Percentiles rank a stretch among this genome's conserved stretches.
Evolutionary conservation across 805 yeast genomes (phyloP).

Genomic region (Clavispora carvajalis): DNA sequence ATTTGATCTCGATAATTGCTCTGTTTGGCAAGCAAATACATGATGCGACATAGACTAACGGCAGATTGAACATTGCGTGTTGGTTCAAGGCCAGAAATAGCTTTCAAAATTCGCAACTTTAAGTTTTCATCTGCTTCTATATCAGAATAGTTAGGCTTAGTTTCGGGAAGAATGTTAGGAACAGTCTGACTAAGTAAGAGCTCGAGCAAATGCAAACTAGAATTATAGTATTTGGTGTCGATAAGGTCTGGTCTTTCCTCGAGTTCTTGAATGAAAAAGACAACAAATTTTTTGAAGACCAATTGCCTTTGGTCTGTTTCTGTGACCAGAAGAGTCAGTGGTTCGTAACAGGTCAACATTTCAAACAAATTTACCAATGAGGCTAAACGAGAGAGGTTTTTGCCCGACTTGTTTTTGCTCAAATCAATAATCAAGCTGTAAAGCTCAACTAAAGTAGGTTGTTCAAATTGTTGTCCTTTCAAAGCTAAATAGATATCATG

Average conservation of each 20-base stretch:
- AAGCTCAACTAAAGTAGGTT: neutral
- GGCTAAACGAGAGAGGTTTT: slow-evolving; percentile 1
- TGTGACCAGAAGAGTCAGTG: neutral
- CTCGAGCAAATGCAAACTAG: slow-evolving; percentile 51
- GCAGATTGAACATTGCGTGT: slow-evolving; percentile 6
- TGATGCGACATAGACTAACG: slow-evolving; percentile 44
- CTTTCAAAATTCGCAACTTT: slow-evolving; percentile 35
- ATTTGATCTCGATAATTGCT: slow-evolving; percentile 37
- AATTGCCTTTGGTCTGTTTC: neutral
- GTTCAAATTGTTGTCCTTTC: neutral
- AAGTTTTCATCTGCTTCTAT: slow-evolving; percentile 12
- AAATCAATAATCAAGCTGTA: neutral
- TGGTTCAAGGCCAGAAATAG: slow-evolving; percentile 34
- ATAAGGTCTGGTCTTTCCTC: slow-evolving; percentile 14
- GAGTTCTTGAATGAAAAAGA: slow-evolving; percentile 32
- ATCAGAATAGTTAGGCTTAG: slow-evolving; percentile 9
- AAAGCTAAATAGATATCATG: neutral
- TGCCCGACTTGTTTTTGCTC: neutral
- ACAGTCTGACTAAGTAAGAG: slow-evolving; percentile 44
- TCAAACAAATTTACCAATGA: slow-evolving; percentile 5
- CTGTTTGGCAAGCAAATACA: slow-evolving; percentile 49
- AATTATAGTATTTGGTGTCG: slow-evolving; percentile 53
- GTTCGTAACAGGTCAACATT: slow-evolving; percentile 3
- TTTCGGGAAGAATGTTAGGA: slow-evolving; percentile 11
- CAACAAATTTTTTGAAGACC: slow-evolving; percentile 28